A percentile compares a stretch with the other conserved stretches of the same genome.
phyloP scores from a whole-genome alignment of 2,329 filamentous ascomycete genomes.

The Dichotomopilus funicola region DNA sequence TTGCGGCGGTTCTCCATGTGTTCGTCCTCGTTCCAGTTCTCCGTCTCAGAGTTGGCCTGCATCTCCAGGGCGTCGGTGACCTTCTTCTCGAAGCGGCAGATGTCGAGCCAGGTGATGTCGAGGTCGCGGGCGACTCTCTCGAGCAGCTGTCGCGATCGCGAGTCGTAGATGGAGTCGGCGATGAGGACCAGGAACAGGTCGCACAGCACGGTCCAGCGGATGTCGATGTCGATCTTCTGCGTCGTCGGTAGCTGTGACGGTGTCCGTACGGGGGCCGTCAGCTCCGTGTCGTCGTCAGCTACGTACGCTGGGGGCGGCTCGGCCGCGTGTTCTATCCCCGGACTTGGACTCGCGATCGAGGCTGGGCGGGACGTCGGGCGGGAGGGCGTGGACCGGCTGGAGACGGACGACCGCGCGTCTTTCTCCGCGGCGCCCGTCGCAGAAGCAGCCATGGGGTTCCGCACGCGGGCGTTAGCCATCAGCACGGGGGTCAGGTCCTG shows the following conservation, averaged over 20 bases:
- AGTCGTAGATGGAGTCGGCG: conserved; percentile 88
- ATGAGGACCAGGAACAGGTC: conserved; percentile 94
- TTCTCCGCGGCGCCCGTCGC: conserved; percentile 24
- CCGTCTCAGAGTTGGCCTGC: conserved; percentile 88
- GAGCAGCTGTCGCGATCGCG: conserved; percentile 75
- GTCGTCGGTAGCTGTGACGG: conserved; percentile 77
- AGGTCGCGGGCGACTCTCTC: conserved; percentile 77
- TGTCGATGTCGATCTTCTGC: conserved; percentile 85
- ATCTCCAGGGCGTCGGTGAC: conserved; percentile 96
- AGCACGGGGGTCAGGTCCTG: conserved; percentile 76
- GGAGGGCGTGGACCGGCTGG: conserved; percentile 17
- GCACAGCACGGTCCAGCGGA: conserved; percentile 94
- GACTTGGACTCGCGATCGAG: conserved; percentile 25
- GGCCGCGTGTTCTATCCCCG: conserved; percentile 39
- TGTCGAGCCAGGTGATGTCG: conserved; percentile 82
- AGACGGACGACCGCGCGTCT: conserved; percentile 18
- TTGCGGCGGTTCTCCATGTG: conserved; percentile 86
- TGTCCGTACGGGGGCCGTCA: conserved; percentile 72
- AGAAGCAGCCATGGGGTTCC: conserved; percentile 67
- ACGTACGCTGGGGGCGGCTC: conserved; percentile 54
- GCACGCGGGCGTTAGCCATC: conserved; percentile 87
- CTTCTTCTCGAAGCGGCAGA: conserved; percentile 93
- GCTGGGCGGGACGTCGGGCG: conserved; percentile 20
- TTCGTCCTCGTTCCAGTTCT: conserved; percentile 96
- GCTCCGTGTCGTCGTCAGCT: conserved; percentile 61